Evolutionary conservation across 2,329 filamentous ascomycete species (phyloP).

Genomic region (Aspergillus calidoustus): DNA sequence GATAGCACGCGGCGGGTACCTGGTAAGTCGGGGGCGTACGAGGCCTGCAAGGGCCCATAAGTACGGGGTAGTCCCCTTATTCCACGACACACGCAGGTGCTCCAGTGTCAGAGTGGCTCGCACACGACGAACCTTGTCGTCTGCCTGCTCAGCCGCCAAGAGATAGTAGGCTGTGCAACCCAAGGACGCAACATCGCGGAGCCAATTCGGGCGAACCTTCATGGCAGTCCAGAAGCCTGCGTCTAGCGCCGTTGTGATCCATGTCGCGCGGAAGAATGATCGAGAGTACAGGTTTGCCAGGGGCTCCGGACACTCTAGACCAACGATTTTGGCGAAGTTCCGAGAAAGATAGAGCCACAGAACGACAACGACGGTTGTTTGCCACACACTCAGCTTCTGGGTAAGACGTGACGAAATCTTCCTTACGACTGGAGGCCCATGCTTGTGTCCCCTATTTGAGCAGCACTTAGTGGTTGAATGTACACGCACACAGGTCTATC

Average conservation of each 20-base stretch:
- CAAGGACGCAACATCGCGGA: conserved; percentile 81
- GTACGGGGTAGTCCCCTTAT: conserved; percentile 90
- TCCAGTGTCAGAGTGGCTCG: conserved; percentile 85
- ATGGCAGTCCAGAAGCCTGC: conserved; percentile 99
- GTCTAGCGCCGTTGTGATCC: conserved; percentile 92
- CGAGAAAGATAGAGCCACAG: conserved; percentile 88
- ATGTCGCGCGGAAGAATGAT: conserved; percentile 93
- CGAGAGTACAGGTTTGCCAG: conserved; percentile 91
- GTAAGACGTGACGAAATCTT: conserved; percentile 72
- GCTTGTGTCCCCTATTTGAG: conserved; percentile 70
- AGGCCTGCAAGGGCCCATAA: conserved; percentile 73
- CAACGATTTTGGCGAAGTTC: conserved; percentile 91
- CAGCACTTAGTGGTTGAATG: conserved; percentile 3
- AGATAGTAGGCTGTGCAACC: conserved; percentile 90
- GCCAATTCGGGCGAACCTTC: conserved; percentile 79
- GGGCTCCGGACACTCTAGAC: conserved; percentile 89
- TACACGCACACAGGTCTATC: neutral
- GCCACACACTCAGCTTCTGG: conserved; percentile 80
- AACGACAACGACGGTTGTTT: conserved; percentile 83
- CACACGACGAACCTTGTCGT: conserved; percentile 94
- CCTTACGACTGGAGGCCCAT: conserved; percentile 67
- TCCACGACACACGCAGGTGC: conserved; percentile 91
- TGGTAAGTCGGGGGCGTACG: conserved; percentile 76
- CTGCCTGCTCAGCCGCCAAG: conserved; percentile 88
- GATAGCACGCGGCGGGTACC: conserved; percentile 79